Percentiles rank a stretch among this genome's conserved stretches.
These are phyloP conservation scores for Guillardia theta DNA, from an alignment of 78 protist genomes.

Conservation along the genomic window DNA sequence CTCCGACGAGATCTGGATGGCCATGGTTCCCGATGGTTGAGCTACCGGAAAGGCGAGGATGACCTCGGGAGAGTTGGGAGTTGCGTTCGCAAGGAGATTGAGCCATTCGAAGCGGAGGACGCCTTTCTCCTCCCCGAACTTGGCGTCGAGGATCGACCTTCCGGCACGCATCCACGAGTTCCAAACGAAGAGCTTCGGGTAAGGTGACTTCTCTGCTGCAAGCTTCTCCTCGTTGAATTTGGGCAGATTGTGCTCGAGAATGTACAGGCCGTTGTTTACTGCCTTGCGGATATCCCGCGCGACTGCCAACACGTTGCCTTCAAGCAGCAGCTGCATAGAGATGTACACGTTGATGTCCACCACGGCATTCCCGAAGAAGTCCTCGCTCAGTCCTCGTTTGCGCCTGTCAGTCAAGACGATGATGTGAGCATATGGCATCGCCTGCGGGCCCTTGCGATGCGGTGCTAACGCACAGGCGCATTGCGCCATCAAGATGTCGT, in stretches of 20 bases:
- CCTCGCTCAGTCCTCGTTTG: neutral
- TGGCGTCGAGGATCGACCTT: neutral
- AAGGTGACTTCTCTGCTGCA: neutral
- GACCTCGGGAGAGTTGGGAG: too few species aligned
- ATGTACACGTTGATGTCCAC: neutral
- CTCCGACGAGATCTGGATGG: too few species aligned
- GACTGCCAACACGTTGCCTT: neutral
- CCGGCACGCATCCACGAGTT: neutral
- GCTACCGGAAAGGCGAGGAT: too few species aligned
- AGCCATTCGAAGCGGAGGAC: too few species aligned
- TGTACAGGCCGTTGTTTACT: neutral
- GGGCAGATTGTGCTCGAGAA: neutral
- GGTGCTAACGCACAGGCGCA: neutral
- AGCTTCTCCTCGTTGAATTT: neutral
- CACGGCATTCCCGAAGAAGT: neutral
- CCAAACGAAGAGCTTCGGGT: neutral
- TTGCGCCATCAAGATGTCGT: neutral
- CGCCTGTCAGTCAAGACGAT: neutral
- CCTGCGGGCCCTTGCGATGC: neutral
- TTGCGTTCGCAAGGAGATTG: too few species aligned
- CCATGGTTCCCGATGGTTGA: too few species aligned
- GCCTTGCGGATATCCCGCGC: neutral
- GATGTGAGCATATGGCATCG: neutral
- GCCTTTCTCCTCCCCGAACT: neutral
- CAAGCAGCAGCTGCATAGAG: neutral